Base-by-base conservation (phyloP, 805 yeast genomes). In the Metschnikowia matae region DNA sequence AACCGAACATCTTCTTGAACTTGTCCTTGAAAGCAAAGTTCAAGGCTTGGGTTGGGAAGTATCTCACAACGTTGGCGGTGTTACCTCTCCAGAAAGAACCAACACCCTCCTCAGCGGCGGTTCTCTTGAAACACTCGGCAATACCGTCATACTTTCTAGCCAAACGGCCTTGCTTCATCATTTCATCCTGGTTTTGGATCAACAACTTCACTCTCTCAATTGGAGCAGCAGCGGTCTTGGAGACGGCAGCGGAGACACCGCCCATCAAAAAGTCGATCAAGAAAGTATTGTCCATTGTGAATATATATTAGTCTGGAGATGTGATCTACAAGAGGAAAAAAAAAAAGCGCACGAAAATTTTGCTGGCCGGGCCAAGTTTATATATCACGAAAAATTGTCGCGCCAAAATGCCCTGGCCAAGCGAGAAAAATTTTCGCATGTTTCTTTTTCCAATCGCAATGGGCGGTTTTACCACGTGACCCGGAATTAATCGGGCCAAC, bases 41-140 rank as follows among this genome's bases (percentile, higher is more conserved):
- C 73, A 90, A 84, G 67, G 97, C 97, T 81, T 90, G 97, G 75
- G 97, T 91, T 77, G 97, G 97, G 96, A 90, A 90, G 85, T 91
- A 90, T 83, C 97, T 88, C 81, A 90, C 85, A 73, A 90, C 97
- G 79, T 90, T 90, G 69, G 97, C 97, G 62, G 97, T 91, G 91
- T 90, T 90, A 84, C 97, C 97, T 87, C 97, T 87, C 97, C 97
- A 90, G 92, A 90, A 89, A 59, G 97, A 78, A 62, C 77, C 81
- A 59, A 87, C 68, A 84, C 97, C 97, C 81, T 90, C 97, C 64
- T 86, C 89, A 64, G 87, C 86, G 61, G 91, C 86, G 64, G 97
- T 91, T 83, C 97, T 87, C 68, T 72, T 83, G 95, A 91, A 90
- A 81, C 96, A 89, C 71, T 90, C 97, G 58, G 65, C 77, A 61